Evolutionary conservation across 2,329 filamentous ascomycete species (phyloP).

Genomic region (Pseudofabraea citricarpa): DNA sequence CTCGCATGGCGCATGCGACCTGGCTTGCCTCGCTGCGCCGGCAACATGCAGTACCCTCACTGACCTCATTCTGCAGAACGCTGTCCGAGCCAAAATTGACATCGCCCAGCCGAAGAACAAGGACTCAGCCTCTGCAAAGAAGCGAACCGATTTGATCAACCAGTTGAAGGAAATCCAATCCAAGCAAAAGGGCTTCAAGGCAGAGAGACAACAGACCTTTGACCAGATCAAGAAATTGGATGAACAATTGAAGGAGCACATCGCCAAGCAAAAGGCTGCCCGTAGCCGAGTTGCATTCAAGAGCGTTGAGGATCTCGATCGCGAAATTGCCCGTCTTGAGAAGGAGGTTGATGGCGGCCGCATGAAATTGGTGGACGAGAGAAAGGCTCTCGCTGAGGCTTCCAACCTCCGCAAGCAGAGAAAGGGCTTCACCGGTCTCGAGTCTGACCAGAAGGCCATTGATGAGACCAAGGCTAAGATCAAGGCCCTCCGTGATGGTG

Average conservation of each 20-base stretch:
- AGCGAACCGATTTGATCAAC: constrained; percentile 76
- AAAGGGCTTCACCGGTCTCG: constrained; percentile 85
- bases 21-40: not conserved
- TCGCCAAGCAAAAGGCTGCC: constrained; percentile 81
- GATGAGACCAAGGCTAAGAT: constrained; percentile 84
- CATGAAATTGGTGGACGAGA: constrained; percentile 97
- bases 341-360: constrained; percentile 81
- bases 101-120: constrained; percentile 76
- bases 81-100: constrained; percentile 84
- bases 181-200: constrained; percentile 86
- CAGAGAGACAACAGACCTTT: constrained; percentile 68
- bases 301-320: constrained; percentile 81
- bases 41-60: constrained; percentile 10
- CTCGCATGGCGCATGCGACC: not conserved
- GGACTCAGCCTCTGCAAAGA: constrained; percentile 75
- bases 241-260: constrained; percentile 78
- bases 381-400: constrained; percentile 83
- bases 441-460: constrained; percentile 82
- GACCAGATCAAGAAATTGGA: constrained; percentile 93
- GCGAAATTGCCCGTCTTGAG: constrained; percentile 74
- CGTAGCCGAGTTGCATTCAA: constrained; percentile 80
- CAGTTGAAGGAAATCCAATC: constrained; percentile 80
- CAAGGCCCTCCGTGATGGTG: constrained; percentile 78
- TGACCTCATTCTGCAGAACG: constrained; percentile 55
- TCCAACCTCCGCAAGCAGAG: constrained; percentile 79